Evolutionary conservation across 495 filamentous ascomycete genomes (phyloP), one percentile per base, ranked within the genome.

Genomic region (Neurospora hispaniola): DNA sequence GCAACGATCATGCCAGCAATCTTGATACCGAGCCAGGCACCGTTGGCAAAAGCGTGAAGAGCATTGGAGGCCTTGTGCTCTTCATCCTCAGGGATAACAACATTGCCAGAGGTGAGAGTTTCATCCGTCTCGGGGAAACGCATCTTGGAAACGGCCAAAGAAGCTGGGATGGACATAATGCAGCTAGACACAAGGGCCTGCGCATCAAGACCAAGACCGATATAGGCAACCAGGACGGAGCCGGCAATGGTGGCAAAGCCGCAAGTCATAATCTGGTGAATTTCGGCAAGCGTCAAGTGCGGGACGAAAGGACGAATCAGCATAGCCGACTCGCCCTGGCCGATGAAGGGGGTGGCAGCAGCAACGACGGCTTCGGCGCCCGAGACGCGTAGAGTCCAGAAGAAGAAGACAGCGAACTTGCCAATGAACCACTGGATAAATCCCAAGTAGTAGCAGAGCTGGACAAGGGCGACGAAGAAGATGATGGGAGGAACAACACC

Each of bases 311-410:
- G 93, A 44, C 89, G 89, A 83, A 97, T 93, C 70, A 97, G 83
- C 91, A 97, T 95, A 42, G 92, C 94, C 9, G 92, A 94, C 85
- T 97, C 94, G 74, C 94, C 94, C 83, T 96, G 94, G 41, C 94
- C 94, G 75, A 97, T 94, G 82, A 97, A 97, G 1, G 94, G 94
- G 6, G 94, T 94, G n/a, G 94, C 94, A 59, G 94, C 92, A 40
- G 94, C 94, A 39, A 97, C 94, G 40, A 97, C 91, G 31, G 94
- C 93, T 79, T 97, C 94, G 66, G 92, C 93, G 48, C 94, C 94
- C n/a, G 93, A 96, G n/a, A 97, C 92, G 10, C 88, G 85, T 86
- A 97, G 90, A 59, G 82, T 85, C 91, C 92, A 96, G 87, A 94
- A 96, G 87, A 97, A 96, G 81, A 97, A 93, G 69, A 89, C 85